Base-by-base conservation (phyloP, 345 rosid species). In the Heritiera littoralis region DNA sequence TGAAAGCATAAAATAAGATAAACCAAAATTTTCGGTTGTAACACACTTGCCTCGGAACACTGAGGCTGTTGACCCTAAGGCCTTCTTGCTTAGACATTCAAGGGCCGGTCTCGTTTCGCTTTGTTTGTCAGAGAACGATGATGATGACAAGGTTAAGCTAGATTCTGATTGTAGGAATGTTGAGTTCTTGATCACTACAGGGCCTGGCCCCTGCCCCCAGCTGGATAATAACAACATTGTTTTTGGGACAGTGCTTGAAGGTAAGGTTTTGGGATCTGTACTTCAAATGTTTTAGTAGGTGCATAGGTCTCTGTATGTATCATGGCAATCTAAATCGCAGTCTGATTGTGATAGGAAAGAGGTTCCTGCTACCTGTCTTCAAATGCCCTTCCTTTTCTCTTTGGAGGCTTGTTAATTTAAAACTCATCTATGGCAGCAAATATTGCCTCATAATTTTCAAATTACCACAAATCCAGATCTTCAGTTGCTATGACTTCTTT, bases 181-280 rank as follows among this genome's bases (percentile, higher is more conserved):
- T 7, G 98, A 92, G 85, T 95, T 95, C 87, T 87, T 95, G 87
- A 93, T 93, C 59, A 95, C 93, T 5, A 92, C 97, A 0, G 98
- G 98, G 5, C 98, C 97, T 18, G 98, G 92, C 56, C 95, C 98
- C 9, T 92, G 92, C 67, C 98, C 95, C 1, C 89, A 88, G 81
- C 86, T 95, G 72, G 97, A 93, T 77, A 81, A 63, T 64, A 90
- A 86, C 81, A 95, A 93, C 89, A 91, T 93, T 17, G 97, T 93
- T 12, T 93, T 95, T 15, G 98, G 98, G n/a, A 85, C 88, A 8
- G 98, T 95, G 5, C 98, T 91, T 74, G 86, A 93, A 92, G 97
- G 98, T 93, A 14, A 83, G 80, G n/a, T 13, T 18, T 58, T 51
- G 5, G 6, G 5, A 4, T 28, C 40, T 59, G 13, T 41, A 23